Conservation (phyloP, 768 basidiomycete genomes). For the Agaricus blazei region DNA sequence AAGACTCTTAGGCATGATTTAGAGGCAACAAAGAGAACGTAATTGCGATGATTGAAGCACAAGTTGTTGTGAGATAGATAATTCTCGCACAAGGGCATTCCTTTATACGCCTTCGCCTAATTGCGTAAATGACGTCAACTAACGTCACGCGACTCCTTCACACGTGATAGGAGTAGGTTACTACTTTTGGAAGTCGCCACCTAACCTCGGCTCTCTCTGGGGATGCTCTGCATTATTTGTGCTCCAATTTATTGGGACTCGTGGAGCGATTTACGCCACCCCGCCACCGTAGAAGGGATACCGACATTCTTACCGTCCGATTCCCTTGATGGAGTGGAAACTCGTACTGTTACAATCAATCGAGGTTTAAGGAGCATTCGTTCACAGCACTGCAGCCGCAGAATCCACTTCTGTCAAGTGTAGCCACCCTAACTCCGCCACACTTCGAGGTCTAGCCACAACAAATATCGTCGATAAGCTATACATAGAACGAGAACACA, state of each 20-base stretch:
- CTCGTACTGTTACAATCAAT: too few relatives aligned
- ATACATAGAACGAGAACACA: slow-evolving; percentile 6
- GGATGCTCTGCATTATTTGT: too few relatives aligned
- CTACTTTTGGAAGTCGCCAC: too few relatives aligned
- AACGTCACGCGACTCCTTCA: slow-evolving; percentile 22
- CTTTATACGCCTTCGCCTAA: background rate
- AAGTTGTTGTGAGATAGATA: slow-evolving; percentile 2
- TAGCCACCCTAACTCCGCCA: background rate
- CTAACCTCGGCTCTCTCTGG: too few relatives aligned
- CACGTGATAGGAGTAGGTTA: slow-evolving; percentile 1
- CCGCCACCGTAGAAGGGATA: background rate
- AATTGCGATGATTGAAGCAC: slow-evolving; percentile 4
- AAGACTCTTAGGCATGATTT: slow-evolving; percentile 40
- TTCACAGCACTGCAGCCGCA: background rate
- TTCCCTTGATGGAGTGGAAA: background rate
- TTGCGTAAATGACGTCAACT: slow-evolving; percentile 15
- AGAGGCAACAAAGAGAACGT: slow-evolving; percentile 1
- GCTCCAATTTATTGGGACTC: background rate
- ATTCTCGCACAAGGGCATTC: background rate
- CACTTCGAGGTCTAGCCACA: slow-evolving; percentile 2
- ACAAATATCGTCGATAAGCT: background rate
- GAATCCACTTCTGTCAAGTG: slow-evolving; percentile 3
- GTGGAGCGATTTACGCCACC: background rate
- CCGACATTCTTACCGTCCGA: background rate
- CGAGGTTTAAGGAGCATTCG: background rate